These are phyloP conservation scores for Boletus patriciae DNA, from an alignment of 768 basidiomycete genomes.

Conservation along the genomic window DNA sequence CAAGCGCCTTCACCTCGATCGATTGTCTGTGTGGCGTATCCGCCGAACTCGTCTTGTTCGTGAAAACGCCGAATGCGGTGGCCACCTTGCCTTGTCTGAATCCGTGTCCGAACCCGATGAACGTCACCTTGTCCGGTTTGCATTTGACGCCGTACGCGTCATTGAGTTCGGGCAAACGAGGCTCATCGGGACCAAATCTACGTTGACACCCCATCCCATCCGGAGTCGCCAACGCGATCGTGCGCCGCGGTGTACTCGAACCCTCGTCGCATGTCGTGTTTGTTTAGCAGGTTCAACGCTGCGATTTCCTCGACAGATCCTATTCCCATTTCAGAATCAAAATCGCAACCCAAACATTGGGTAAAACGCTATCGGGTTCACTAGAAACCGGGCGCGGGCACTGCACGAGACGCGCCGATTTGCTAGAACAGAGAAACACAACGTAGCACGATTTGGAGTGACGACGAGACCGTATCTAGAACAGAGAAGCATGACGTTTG, in stretches of 20 bases:
- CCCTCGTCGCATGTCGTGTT: no score
- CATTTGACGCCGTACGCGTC: constrained; percentile 31
- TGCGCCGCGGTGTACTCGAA: constrained; percentile 24
- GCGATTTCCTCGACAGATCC: no score
- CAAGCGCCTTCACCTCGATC: constrained; percentile 41
- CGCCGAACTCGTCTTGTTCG: constrained; percentile 31
- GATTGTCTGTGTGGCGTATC: constrained; percentile 37
- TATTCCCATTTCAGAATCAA: no score
- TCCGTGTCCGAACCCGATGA: constrained; percentile 44
- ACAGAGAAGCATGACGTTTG: no score
- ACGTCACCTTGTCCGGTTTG: constrained; percentile 34
- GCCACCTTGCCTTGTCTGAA: constrained; percentile 35
- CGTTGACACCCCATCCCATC: constrained; percentile 32
- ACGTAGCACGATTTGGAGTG: no score
- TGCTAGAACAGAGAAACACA: no score
- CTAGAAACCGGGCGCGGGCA: no score
- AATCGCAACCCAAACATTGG: no score
- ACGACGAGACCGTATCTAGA: no score
- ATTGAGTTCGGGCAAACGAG: constrained; percentile 33
- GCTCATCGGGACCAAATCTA: constrained; percentile 37
- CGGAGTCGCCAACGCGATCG: constrained; percentile 39
- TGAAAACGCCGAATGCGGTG: constrained; percentile 35
- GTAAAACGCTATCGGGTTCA: no score
- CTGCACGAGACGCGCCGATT: no score
- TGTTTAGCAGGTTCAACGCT: no score